Evolutionary conservation across 768 basidiomycete species (phyloP).

Genomic region (Suillus plorans): DNA sequence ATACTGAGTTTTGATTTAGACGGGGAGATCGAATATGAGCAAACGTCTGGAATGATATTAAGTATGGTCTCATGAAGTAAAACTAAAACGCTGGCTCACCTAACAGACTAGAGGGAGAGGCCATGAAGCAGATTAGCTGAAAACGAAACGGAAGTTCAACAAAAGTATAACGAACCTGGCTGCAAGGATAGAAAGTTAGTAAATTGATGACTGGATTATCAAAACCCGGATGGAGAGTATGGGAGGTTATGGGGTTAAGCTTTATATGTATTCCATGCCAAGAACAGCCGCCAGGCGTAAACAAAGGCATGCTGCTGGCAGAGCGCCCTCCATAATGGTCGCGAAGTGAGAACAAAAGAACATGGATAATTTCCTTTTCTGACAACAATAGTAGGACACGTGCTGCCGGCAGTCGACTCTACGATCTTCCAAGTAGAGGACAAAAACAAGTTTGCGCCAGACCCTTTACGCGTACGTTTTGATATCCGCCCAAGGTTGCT

Average conservation of each 20-base stretch:
- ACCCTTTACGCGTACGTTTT: not conserved
- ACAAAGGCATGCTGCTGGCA: slow-evolving; percentile 17
- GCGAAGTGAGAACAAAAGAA: slow-evolving; percentile 36
- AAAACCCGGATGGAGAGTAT: slow-evolving; percentile 31
- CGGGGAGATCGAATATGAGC: slow-evolving; percentile 22
- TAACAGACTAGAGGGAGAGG: slow-evolving; percentile 25
- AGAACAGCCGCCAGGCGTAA: slow-evolving; percentile 7
- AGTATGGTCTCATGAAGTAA: not conserved
- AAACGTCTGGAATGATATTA: slow-evolving; percentile 9
- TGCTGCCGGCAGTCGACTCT: not conserved
- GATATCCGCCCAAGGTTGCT: not conserved
- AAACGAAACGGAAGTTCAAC: not conserved
- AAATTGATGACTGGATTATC: slow-evolving; percentile 30
- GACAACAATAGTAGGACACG: slow-evolving; percentile 29
- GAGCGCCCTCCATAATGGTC: slow-evolving; percentile 16
- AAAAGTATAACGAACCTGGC: slow-evolving; percentile 25
- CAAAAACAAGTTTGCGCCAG: not conserved
- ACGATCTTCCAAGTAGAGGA: not conserved
- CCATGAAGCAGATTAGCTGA: slow-evolving; percentile 14
- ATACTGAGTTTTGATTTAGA: slow-evolving; percentile 26
- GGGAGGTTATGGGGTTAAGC: slow-evolving; percentile 2
- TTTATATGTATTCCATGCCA: slow-evolving; percentile 25
- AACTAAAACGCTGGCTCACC: slow-evolving; percentile 12
- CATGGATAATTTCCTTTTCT: slow-evolving; percentile 21
- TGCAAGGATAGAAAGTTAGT: slow-evolving; percentile 16